phyloP scores from a whole-genome alignment of 2,329 filamentous ascomycete genomes.

The Clonostachys rhizophaga region DNA sequence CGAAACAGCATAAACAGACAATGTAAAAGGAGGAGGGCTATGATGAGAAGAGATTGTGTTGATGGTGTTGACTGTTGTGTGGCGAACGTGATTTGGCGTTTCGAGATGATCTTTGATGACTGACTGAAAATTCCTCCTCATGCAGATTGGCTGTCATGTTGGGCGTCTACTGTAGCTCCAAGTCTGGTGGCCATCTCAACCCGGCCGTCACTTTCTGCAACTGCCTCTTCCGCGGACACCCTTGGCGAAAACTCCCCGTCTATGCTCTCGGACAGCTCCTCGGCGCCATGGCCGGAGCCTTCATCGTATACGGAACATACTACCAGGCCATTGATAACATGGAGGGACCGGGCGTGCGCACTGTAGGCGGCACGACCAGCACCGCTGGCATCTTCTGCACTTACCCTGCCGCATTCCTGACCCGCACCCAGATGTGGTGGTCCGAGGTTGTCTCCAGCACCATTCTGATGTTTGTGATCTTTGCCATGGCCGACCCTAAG shows the following conservation, averaged over 20 bases:
- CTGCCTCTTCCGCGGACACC: conserved; percentile 63
- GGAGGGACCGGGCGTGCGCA: conserved; percentile 58
- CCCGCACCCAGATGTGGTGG: conserved; percentile 63
- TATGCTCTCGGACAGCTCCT: conserved; percentile 63
- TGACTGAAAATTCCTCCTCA: not conserved
- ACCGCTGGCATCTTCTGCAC: conserved; percentile 71
- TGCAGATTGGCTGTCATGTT: conserved; percentile 61
- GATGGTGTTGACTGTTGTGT: too few species aligned
- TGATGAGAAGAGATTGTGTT: too few species aligned
- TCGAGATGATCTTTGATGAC: not conserved
- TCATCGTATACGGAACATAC: conserved; percentile 60
- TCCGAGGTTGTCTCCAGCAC: conserved; percentile 66
- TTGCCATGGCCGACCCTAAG: conserved; percentile 57
- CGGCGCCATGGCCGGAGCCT: conserved; percentile 59
- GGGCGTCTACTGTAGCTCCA: conserved; percentile 60
- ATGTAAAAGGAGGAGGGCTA: too few species aligned
- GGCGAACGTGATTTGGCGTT: not conserved
- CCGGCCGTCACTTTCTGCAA: conserved; percentile 68
- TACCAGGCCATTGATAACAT: conserved; percentile 59
- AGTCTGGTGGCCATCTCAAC: conserved; percentile 65
- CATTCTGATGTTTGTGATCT: conserved; percentile 68
- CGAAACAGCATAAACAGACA: too few species aligned
- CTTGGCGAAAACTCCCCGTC: conserved; percentile 66
- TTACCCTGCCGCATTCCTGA: conserved; percentile 64
- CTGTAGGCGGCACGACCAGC: conserved; percentile 52